phyloP scores from a whole-genome alignment of 2,329 filamentous ascomycete species.

The Grosmannia clavigera region DNA sequence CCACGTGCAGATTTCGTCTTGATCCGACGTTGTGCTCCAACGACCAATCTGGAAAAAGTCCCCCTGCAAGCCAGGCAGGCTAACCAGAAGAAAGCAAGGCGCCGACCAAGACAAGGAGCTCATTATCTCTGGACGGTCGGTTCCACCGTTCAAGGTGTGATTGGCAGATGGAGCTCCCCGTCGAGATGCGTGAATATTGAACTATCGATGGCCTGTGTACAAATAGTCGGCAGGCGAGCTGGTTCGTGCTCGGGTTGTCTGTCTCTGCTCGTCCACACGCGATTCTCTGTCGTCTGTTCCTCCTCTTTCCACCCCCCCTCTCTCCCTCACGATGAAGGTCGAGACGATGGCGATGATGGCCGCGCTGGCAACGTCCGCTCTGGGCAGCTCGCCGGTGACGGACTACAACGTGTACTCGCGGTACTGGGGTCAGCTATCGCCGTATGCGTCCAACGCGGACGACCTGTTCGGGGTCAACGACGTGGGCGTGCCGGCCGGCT shows the following conservation, averaged over 20 bases:
- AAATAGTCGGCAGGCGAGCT: background rate
- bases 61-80: background rate
- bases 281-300: background rate
- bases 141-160: background rate
- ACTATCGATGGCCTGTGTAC: background rate
- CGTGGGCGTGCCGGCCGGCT: constrained; percentile 37
- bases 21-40: background rate
- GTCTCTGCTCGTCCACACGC: background rate
- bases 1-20: background rate
- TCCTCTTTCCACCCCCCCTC: background rate
- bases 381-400: constrained; percentile 11
- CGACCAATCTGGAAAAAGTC: background rate
- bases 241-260: background rate
- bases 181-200: background rate
- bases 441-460: constrained; percentile 32
- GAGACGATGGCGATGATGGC: constrained; percentile 1
- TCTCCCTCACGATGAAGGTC: constrained; percentile 4
- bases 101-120: background rate
- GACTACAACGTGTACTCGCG: constrained; percentile 19
- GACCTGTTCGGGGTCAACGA: constrained; percentile 32
- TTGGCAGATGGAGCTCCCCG: background rate
- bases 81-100: background rate
- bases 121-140: background rate
- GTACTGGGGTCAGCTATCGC: constrained; percentile 33
- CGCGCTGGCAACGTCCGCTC: constrained; percentile 2